Evolutionary conservation across 192 early-diverging fungal species (phyloP), one percentile per base, ranked within the genome.

Genomic region (Gaertneriomyces semiglobifer): DNA sequence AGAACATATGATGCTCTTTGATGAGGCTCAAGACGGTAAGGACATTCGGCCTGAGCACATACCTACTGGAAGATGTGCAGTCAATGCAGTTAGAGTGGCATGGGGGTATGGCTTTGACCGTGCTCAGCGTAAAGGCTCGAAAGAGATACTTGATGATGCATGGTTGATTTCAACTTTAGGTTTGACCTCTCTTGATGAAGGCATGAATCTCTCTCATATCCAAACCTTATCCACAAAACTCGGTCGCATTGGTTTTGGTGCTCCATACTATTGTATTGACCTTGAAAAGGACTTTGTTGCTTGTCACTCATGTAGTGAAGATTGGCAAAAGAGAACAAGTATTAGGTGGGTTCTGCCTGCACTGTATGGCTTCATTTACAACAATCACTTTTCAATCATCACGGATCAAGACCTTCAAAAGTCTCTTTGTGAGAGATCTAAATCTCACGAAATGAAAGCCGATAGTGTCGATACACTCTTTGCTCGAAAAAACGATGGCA

Each of bases 1-100:
- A 1, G 63, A 58, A 8, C 16, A 65, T 7, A 65, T 57, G 53
- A 16, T 65, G 14, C 43, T 65, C 10, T 65, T 65, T 57, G 63
- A 65, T 43, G 53, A 65, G 38, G 7, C n/a, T 10, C 51, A 65
- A 57, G 42, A 56, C 8, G 63, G 56, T 11, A 18, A 18, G 7
- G 42, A 43, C 20, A 10, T 25, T 19, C 19, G 51, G 16, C 53
- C 18, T 25, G 33, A 57, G 7, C 1, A 38, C 1, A 18, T 38
- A 1, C 39, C 51, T 11, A 42, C 39, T 18, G 63, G 63, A 41
- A n/a, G n/a, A 16, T 65, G 63, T 44, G 10, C 56, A 9, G 4
- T 58, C 53, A 65, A 65, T 25, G 12, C 25, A 9, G 41, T 57
- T 4, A 57, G 53, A 58, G 18, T 3, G 11, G 20, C 9, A 20